Conservation (phyloP, 1,139 yeast species). For the Zygosaccharomyces pseudobailii region DNA sequence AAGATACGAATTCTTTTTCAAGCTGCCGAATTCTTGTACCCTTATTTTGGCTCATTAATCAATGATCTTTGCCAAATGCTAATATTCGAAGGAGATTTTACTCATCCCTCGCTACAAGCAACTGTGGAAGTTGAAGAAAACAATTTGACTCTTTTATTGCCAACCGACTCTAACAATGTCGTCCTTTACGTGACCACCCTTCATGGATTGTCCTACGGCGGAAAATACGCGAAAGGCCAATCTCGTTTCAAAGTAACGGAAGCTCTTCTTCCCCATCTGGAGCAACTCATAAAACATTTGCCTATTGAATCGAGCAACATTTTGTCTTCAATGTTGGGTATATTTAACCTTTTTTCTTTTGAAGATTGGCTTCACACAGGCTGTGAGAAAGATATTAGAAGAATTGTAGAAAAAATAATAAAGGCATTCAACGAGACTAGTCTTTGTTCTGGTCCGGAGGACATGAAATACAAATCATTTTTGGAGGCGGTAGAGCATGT, state of each 20-base stretch:
- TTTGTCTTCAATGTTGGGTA: slow-evolving; percentile 22
- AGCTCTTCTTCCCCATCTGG: slow-evolving; percentile 23
- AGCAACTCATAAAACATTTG: slow-evolving; percentile 20
- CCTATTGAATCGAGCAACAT: slow-evolving; percentile 26
- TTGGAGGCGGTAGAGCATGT: slow-evolving; percentile 21
- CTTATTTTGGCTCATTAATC: slow-evolving; percentile 25
- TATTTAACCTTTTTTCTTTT: slow-evolving; percentile 24
- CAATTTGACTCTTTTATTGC: slow-evolving; percentile 18
- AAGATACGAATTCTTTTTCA: slow-evolving; percentile 24
- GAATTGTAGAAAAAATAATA: slow-evolving; percentile 18
- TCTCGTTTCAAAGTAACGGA: slow-evolving; percentile 19
- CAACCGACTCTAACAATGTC: slow-evolving; percentile 21
- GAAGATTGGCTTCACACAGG: slow-evolving; percentile 33
- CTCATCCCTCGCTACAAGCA: slow-evolving; percentile 9
- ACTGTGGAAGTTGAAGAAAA: slow-evolving; percentile 2
- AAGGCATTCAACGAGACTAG: slow-evolving; percentile 22
- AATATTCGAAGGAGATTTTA: slow-evolving; percentile 21
- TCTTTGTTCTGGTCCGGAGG: slow-evolving; percentile 12
- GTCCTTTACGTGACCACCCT: slow-evolving; percentile 29
- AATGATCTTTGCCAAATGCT: slow-evolving; percentile 25
- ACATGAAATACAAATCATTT: slow-evolving; percentile 17
- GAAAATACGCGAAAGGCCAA: slow-evolving; percentile 20
- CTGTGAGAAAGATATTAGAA: slow-evolving; percentile 20
- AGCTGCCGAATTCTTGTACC: slow-evolving; percentile 32
- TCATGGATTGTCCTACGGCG: slow-evolving; percentile 33